A percentile compares a stretch with the other conserved stretches of the same genome.
These are phyloP conservation scores for Neospermospora avenae DNA, from an alignment of 2,329 filamentous ascomycete genomes.

Conservation along the genomic window DNA sequence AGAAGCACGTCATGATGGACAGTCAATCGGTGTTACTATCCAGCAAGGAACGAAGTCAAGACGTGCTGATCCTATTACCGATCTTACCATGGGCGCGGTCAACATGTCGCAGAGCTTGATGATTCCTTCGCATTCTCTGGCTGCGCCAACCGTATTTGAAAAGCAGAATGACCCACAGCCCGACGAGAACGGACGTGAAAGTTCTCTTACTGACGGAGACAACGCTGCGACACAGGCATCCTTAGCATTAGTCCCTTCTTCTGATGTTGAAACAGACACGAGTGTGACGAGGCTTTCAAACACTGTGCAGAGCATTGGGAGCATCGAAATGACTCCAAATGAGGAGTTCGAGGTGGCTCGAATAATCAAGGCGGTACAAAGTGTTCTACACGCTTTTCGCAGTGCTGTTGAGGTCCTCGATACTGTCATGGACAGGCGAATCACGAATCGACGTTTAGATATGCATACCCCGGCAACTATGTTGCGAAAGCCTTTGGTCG, in stretches of 20 bases:
- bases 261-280: background rate
- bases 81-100: background rate
- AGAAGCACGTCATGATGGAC: background rate
- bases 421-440: conserved; percentile 11
- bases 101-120: background rate
- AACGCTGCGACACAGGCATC: background rate
- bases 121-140: background rate
- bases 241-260: background rate
- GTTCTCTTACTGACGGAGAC: background rate
- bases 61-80: background rate
- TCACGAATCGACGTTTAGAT: background rate
- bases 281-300: conserved; percentile 10
- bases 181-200: background rate
- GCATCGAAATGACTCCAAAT: conserved; percentile 14
- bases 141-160: background rate
- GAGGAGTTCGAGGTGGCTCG: conserved; percentile 4
- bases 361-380: conserved; percentile 17
- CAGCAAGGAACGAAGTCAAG: background rate
- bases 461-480: conserved; percentile 3
- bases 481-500: conserved; percentile 1
- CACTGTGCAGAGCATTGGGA: conserved; percentile 21
- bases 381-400: conserved; percentile 18
- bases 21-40: no score
- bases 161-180: background rate
- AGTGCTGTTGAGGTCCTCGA: conserved; percentile 17